Conservation (phyloP, 805 yeast species). For the Yarrowia hollandica region DNA sequence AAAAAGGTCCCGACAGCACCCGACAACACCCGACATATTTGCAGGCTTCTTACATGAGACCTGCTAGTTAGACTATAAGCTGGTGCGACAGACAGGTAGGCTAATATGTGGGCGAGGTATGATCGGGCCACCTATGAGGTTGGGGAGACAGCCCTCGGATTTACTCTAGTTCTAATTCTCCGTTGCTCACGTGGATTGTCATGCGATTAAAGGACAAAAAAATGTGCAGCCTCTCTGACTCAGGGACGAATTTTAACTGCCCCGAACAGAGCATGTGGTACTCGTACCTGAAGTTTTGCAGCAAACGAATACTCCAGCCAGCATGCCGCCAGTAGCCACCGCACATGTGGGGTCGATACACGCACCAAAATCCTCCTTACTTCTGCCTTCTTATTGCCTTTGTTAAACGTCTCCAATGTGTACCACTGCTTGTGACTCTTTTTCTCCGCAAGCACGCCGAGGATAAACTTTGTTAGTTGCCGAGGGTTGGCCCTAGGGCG, state of each 20-base stretch:
- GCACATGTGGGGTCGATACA: not conserved
- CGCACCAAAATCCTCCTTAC: no score
- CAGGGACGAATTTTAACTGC: constrained; percentile 15
- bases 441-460: constrained; percentile 29
- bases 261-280: not conserved
- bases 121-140: no score
- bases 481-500: constrained; percentile 18
- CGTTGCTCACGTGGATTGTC: constrained; percentile 12
- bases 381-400: constrained; percentile 2
- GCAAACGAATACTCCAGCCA: not conserved
- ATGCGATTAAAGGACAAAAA: not conserved
- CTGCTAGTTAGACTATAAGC: not conserved
- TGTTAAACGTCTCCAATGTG: constrained; percentile 19
- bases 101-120: no score
- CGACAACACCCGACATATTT: constrained; percentile 15
- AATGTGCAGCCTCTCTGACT: constrained; percentile 23
- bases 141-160: no score
- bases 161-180: not conserved
- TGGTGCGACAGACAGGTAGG: no score
- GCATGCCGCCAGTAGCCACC: not conserved
- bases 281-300: not conserved
- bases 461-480: constrained; percentile 16
- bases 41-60: not conserved
- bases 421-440: constrained; percentile 22
- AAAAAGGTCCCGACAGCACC: not conserved